Evolutionary conservation across 2,329 filamentous ascomycete genomes (phyloP).

Genomic region (Lomentospora prolificans): DNA sequence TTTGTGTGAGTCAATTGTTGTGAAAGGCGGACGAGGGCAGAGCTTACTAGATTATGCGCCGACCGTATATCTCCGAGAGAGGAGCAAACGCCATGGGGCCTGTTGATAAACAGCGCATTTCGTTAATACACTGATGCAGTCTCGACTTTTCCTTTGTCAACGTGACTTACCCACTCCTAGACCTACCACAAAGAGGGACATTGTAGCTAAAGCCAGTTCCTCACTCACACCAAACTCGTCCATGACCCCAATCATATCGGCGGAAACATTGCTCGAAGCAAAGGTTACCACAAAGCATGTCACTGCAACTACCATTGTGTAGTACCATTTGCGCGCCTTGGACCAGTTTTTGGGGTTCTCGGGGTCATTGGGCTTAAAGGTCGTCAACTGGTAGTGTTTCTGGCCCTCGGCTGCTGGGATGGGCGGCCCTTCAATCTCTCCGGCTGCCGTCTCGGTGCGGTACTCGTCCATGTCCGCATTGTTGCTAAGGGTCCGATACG

Average conservation of each 20-base stretch:
- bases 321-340: constrained; percentile 70
- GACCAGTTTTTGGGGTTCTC: constrained; percentile 83
- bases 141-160: too few species aligned
- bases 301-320: constrained; percentile 71
- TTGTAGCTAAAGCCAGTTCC: constrained; percentile 24
- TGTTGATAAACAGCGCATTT: too few species aligned
- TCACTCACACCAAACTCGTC: constrained; percentile 55
- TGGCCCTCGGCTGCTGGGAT: constrained; percentile 19
- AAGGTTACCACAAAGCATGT: constrained; percentile 64
- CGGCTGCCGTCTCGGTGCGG: constrained; percentile 47
- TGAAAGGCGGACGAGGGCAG: background rate
- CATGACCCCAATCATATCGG: constrained; percentile 57
- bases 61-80: constrained; percentile 63
- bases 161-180: constrained; percentile 57
- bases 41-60: constrained; percentile 57
- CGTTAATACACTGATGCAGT: too few species aligned
- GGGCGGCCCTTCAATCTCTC: constrained; percentile 44
- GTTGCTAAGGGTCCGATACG: constrained; percentile 52
- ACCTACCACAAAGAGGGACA: constrained; percentile 55
- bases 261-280: constrained; percentile 70
- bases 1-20: background rate
- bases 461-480: constrained; percentile 58
- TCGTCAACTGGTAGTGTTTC: constrained; percentile 58
- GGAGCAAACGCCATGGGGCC: constrained; percentile 74
- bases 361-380: constrained; percentile 59